Base-by-base conservation (phyloP, 2,329 filamentous ascomycete species). In the Chrysosporium keratinophilum region DNA sequence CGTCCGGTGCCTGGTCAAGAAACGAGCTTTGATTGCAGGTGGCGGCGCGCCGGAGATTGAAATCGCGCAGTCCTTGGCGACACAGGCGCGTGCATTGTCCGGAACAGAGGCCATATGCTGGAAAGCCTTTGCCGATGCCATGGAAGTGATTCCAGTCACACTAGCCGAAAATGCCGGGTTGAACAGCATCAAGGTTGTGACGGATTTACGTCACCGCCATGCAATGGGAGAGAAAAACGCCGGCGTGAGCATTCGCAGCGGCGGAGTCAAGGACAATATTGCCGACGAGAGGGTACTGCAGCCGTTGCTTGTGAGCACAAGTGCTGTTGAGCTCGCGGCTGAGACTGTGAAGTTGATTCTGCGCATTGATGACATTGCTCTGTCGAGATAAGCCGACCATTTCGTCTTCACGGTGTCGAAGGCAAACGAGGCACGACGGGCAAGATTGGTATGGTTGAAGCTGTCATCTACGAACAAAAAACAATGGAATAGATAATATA, bases 111-210 rank as follows among this genome's bases (percentile, higher is more conserved):
- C 89, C 39, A 96, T 97, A 67, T 98, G 93, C 81, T 98, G 88
- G 88, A 97, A 96, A 76, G 91, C 91, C 0, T 98, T 98, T 67
- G 93, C 94, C 1, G 91, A 98, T 60, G 93, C 93, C 6, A 85
- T 98, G 76, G 93, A 98, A 74, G 88, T 98, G 41, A 87, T 98
- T 52, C 93, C 94, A 12, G 96, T 91, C 34, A 98, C 93, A 1
- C 78, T 98, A 62, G 94, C 93, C 0, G 93, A 98, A 75, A 98
- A 98, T 64, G 93, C 93, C 0, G 93, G 93, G 48, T 78, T 98
- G 59, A 98, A 98, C 78, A 91, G 87, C 69, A 98, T 98, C 79
- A 95, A 94, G 76, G 93, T 98, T 28, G 93, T 98, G 45, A 98
- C 93, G 23, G 93, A 97, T 65, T 75, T 98, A 66, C 81, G 93